These are phyloP conservation scores for Candida boidinii DNA, from an alignment of 805 yeast genomes.

Conservation along the genomic window DNA sequence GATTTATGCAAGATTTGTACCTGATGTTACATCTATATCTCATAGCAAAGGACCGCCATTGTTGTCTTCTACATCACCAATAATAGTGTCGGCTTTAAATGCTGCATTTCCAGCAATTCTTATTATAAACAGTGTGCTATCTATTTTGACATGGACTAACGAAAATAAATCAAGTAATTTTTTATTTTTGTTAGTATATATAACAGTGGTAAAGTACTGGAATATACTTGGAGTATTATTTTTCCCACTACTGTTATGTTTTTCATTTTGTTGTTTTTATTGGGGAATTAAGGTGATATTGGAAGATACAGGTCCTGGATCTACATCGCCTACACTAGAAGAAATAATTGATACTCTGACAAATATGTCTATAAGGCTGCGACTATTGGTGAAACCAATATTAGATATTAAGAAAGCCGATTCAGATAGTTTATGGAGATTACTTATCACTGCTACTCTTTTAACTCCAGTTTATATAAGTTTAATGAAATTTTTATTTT, in stretches of 20 bases:
- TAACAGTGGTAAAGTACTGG: conserved; percentile 37
- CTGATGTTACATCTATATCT: conserved; percentile 10
- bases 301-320: conserved; percentile 24
- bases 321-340: conserved; percentile 40
- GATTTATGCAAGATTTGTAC: conserved; percentile 17
- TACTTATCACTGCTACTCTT: conserved; percentile 23
- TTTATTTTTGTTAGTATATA: conserved; percentile 29
- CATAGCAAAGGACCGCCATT: conserved; percentile 12
- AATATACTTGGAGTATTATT: conserved; percentile 22
- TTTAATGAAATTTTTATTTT: conserved; percentile 24
- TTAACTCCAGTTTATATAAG: conserved; percentile 37
- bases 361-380: conserved; percentile 35
- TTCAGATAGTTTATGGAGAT: conserved; percentile 19
- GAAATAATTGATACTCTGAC: conserved; percentile 40
- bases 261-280: conserved; percentile 30
- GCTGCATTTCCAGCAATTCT: conserved; percentile 39
- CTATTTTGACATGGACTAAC: conserved; percentile 48
- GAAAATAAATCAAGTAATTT: conserved; percentile 39
- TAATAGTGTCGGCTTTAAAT: conserved; percentile 36
- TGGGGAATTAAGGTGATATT: conserved; percentile 37
- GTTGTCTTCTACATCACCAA: conserved; percentile 25
- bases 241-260: conserved; percentile 30
- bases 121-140: conserved; percentile 33
- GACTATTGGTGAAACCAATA: conserved; percentile 31
- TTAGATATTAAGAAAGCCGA: conserved; percentile 6